A percentile compares a stretch with the other conserved stretches of the same genome.
phyloP scores from a whole-genome alignment of 2,329 filamentous ascomycete genomes.

The Acephala macrosclerotiorum region DNA sequence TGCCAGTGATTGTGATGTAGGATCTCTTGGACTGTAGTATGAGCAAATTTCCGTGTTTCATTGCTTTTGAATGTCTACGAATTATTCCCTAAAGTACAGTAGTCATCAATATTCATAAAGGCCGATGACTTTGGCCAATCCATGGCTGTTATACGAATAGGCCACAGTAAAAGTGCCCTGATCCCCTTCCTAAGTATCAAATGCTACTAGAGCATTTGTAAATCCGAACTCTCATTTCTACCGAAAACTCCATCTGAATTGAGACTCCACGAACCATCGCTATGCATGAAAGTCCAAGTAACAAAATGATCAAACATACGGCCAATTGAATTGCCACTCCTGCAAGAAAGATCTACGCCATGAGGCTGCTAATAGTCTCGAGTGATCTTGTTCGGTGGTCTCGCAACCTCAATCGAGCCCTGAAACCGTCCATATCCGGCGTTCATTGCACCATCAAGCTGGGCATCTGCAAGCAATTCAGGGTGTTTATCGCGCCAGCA shows the following conservation, averaged over 20 bases:
- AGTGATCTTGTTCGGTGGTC: background rate
- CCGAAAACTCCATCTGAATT: background rate
- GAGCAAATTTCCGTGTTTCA: background rate
- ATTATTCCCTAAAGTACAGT: background rate
- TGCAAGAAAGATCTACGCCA: background rate
- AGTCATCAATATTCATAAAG: background rate
- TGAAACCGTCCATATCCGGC: constrained; percentile 41
- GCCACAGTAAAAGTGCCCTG: too few species aligned
- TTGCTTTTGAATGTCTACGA: constrained; percentile 1
- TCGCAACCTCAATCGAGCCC: constrained; percentile 36
- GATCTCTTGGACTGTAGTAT: background rate
- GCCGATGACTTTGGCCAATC: background rate
- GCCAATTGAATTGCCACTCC: background rate
- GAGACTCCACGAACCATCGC: background rate
- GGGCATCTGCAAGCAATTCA: constrained; percentile 30
- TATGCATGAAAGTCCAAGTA: constrained; percentile 4
- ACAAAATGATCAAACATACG: constrained; percentile 1
- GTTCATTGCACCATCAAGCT: constrained; percentile 36
- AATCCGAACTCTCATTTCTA: background rate
- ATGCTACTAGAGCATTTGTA: too few species aligned
- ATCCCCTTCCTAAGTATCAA: too few species aligned
- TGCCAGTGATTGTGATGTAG: background rate
- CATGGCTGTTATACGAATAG: background rate
- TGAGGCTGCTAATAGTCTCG: background rate
- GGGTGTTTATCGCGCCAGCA: constrained; percentile 31